These are phyloP conservation scores for Saccharomyces pastorianus DNA, from an alignment of 1,139 yeast genomes.

Conservation along the genomic window DNA sequence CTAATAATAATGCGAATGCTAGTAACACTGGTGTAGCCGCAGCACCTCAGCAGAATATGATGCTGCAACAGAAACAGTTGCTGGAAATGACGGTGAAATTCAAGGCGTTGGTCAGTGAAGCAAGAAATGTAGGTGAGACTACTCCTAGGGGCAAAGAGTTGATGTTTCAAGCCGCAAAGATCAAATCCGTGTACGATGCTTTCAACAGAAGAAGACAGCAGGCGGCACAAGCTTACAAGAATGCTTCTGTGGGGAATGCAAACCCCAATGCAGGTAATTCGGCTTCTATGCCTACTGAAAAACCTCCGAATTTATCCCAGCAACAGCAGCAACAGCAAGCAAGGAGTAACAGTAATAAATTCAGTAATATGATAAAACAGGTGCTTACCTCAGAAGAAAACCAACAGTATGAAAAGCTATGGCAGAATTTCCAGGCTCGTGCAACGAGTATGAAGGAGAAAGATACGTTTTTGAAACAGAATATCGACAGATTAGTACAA, in stretches of 20 bases:
- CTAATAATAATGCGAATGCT: neutral
- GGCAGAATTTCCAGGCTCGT: conserved; percentile 30
- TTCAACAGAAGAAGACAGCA: conserved; percentile 24
- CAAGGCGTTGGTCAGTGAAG: conserved; percentile 55
- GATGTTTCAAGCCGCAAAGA: conserved; percentile 57
- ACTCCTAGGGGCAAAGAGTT: conserved; percentile 67
- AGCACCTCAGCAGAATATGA: conserved; percentile 8
- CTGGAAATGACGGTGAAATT: conserved; percentile 55
- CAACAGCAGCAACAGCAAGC: conserved; percentile 7
- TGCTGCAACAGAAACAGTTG: conserved; percentile 45
- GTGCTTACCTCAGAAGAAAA: conserved; percentile 29
- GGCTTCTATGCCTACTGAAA: neutral
- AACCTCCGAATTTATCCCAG: neutral
- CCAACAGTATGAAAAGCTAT: conserved; percentile 27
- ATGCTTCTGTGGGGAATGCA: neutral
- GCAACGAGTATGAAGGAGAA: conserved; percentile 29
- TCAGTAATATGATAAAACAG: conserved; percentile 23
- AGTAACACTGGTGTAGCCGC: conserved; percentile 3
- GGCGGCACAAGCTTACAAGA: conserved; percentile 27
- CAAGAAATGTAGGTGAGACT: conserved; percentile 47
- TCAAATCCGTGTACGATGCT: conserved; percentile 32
- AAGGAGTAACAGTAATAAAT: conserved; percentile 8
- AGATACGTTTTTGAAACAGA: conserved; percentile 26
- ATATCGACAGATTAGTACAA: conserved; percentile 25
- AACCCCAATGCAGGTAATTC: conserved; percentile 9